Evolutionary conservation across 2,329 filamentous ascomycete genomes (phyloP).

Genomic region (Gyromitra esculenta): DNA sequence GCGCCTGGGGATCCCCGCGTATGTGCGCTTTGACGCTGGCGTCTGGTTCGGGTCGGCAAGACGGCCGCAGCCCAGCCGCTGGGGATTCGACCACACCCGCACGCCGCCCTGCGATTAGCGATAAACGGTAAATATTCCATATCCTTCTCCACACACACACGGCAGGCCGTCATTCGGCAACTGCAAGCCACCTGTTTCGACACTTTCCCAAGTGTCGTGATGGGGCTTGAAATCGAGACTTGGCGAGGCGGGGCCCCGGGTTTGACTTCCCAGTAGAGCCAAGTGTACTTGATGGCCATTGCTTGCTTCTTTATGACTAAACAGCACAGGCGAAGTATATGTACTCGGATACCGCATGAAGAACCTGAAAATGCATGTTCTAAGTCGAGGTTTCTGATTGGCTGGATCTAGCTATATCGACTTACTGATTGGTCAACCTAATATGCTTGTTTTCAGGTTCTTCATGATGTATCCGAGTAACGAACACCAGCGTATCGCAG

Average conservation of each 20-base stretch:
- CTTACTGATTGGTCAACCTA: no score
- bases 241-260: background rate
- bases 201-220: background rate
- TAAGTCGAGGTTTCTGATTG: no score
- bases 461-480: no score
- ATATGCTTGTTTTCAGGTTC: no score
- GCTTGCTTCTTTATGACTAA: background rate
- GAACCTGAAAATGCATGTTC: no score
- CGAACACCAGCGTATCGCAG: background rate
- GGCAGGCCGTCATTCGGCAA: background rate
- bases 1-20: background rate
- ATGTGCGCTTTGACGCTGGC: conserved; percentile 2
- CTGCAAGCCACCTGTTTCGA: background rate
- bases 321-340: background rate
- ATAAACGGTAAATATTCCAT: background rate
- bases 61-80: background rate
- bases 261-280: conserved; percentile 2
- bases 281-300: background rate
- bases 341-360: no score
- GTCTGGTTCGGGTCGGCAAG: background rate
- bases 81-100: background rate
- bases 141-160: background rate
- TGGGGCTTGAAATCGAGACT: background rate
- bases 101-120: background rate
- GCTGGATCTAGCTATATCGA: no score